Conservation (phyloP, 768 basidiomycete genomes). For the Xanthoconium stramineum region DNA sequence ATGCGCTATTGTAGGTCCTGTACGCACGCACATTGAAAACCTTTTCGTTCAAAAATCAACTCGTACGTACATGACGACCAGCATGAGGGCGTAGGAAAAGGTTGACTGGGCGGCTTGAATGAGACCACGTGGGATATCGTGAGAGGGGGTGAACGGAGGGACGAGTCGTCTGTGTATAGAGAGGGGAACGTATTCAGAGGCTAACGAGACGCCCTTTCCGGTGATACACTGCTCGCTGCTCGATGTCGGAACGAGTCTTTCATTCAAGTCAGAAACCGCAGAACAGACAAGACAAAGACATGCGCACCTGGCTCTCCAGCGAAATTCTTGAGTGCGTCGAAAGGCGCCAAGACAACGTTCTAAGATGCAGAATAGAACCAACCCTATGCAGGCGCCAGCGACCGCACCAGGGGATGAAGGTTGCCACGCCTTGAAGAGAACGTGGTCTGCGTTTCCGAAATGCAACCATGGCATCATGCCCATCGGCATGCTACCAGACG, state of each 20-base stretch:
- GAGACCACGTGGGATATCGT: constrained; percentile 70
- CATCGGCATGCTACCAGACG: constrained; percentile 15
- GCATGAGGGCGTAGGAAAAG: constrained; percentile 71
- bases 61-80: constrained; percentile 67
- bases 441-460: constrained; percentile 58
- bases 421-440: constrained; percentile 65
- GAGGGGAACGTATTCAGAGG: not conserved
- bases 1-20: constrained; percentile 85
- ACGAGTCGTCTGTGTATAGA: constrained; percentile 28
- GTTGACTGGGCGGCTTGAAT: constrained; percentile 61
- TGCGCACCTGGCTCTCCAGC: constrained; percentile 60
- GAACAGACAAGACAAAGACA: not conserved
- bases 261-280: no score
- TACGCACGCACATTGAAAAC: constrained; percentile 9
- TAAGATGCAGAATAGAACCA: constrained; percentile 64
- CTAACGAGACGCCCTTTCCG: not conserved
- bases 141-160: constrained; percentile 60
- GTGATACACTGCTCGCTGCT: constrained; percentile 3
- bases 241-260: not conserved
- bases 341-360: constrained; percentile 70
- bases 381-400: constrained; percentile 69
- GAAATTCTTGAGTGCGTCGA: constrained; percentile 48
- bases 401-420: constrained; percentile 70
- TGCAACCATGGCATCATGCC: constrained; percentile 71
- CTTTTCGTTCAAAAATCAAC: not conserved